phyloP scores from a whole-genome alignment of 768 basidiomycete species.

The Cyathus striatus region DNA sequence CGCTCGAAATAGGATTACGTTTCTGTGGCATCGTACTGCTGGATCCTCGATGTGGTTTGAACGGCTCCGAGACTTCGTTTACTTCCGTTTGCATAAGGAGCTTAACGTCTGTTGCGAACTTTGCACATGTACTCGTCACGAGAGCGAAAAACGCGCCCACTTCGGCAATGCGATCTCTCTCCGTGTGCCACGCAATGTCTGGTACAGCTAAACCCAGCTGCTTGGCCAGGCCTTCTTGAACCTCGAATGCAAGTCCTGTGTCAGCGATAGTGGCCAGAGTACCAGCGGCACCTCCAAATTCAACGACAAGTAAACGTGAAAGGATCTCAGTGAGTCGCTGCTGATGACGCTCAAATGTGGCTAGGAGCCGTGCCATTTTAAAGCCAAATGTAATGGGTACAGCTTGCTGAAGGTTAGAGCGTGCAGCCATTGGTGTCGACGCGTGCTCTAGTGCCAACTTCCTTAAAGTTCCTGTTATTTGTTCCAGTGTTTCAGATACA shows the following conservation, averaged over 20 bases:
- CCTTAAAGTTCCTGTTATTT: constrained; percentile 21
- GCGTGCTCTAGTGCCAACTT: constrained; percentile 23
- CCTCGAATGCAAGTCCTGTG: constrained; percentile 27
- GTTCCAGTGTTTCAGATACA: constrained; percentile 18
- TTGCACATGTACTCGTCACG: constrained; percentile 38
- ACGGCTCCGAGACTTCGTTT: constrained; percentile 39
- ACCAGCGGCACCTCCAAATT: constrained; percentile 42
- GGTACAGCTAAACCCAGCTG: constrained; percentile 20
- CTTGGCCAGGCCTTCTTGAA: constrained; percentile 22
- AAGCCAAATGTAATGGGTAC: constrained; percentile 44
- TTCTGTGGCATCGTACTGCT: constrained; percentile 50
- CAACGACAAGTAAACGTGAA: constrained; percentile 30
- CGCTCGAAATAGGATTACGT: constrained; percentile 40
- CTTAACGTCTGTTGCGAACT: constrained; percentile 39
- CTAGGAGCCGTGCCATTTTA: constrained; percentile 37
- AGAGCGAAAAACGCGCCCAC: constrained; percentile 38
- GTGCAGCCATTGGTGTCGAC: constrained; percentile 37
- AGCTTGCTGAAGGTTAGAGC: constrained; percentile 43
- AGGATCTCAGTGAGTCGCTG: constrained; percentile 29
- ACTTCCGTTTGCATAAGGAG: constrained; percentile 45
- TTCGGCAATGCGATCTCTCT: constrained; percentile 39
- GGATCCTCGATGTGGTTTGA: constrained; percentile 35
- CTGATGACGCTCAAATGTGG: constrained; percentile 36
- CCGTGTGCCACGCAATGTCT: constrained; percentile 35
- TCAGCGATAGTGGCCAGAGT: constrained; percentile 38